Base-by-base conservation (phyloP, 176 grass and related monocot species). In the Pharus latifolius region DNA sequence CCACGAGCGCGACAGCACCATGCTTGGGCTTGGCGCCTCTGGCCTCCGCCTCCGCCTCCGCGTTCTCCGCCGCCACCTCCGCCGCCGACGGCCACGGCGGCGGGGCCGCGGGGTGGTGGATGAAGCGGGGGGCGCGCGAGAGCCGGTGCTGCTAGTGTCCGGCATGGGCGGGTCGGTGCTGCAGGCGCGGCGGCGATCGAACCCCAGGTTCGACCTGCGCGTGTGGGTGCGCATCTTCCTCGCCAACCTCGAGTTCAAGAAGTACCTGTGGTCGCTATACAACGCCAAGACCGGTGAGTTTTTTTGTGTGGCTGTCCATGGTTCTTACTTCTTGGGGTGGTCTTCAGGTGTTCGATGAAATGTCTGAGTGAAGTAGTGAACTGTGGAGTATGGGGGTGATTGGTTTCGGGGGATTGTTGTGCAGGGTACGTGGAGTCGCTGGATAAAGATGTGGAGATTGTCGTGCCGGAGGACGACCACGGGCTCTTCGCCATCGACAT, bases 111-210 rank as follows among this genome's bases (percentile, higher is more conserved):
- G 26, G 7, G 20, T 0, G 41, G 46, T 1, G 24, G 12, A 3
- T 4, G 16, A 2, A 58, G 73, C 16, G 15, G 60, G 37, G 44
- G 69, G 16, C 28, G 48, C 25, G 31, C 74, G 85, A 15, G 83
- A 90, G 20, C 86, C 94, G 18, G 94, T 97, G 83, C 74, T 97
- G 28, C 84, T 97, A 18, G 86, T 97, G 15, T 90, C 94, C 49
- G 94, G 94, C 49, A 92, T 97, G 89, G 94, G 83, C 43, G 86
- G 86, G 20, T 92, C 94, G 26, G 80, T 92, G 49, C 82, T 97
- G 81, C 56, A 97, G 69, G 94, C 89, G 55, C 85, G 82, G 75
- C 83, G 75, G 44, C 67, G 83, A 78, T 92, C 84, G 53, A 34
- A 74, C 67, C 43, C 69, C 61, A 80, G 76, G 69, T 67, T 77